These are phyloP conservation scores for Dinochytrium kinnereticum DNA, from an alignment of 371 early-diverging fungal genomes.

Conservation along the genomic window DNA sequence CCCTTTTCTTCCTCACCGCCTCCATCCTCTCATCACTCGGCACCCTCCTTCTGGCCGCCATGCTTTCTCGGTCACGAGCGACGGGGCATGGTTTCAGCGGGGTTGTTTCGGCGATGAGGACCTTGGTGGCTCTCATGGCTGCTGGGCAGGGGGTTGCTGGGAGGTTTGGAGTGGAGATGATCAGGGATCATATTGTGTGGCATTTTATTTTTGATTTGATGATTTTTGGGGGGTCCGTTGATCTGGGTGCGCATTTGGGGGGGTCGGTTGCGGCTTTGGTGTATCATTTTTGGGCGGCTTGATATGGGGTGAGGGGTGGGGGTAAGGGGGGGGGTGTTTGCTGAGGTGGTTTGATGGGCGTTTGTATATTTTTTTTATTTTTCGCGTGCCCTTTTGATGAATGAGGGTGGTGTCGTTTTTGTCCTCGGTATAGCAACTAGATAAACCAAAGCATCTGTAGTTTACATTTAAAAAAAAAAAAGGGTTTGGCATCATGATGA, in stretches of 20 bases:
- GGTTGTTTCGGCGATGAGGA: constrained; percentile 12
- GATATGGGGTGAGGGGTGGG: too few relatives aligned
- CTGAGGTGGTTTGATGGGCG: too few relatives aligned
- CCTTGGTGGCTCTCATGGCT: constrained; percentile 13
- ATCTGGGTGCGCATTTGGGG: constrained; percentile 10
- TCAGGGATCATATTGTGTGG: constrained; percentile 17
- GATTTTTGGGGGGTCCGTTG: constrained; percentile 6
- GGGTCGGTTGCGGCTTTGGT: constrained; percentile 13
- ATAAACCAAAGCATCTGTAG: too few relatives aligned
- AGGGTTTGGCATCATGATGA: too few relatives aligned
- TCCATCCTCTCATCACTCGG: constrained; percentile 4
- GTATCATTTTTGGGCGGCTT: too few relatives aligned
- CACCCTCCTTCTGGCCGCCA: constrained; percentile 14
- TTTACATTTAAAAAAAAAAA: too few relatives aligned
- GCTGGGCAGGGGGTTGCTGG: neutral
- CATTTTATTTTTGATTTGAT: constrained; percentile 19
- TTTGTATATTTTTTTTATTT: too few relatives aligned
- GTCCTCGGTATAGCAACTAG: too few relatives aligned
- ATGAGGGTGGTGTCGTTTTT: too few relatives aligned
- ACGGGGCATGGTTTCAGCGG: constrained; percentile 1
- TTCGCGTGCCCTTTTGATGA: too few relatives aligned
- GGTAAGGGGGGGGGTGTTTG: too few relatives aligned
- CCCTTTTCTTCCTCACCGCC: neutral
- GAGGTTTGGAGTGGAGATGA: neutral
- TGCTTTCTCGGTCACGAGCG: neutral